Evolutionary conservation across 164 flowering plant genomes (phyloP).

Genomic region (Chloranthus sessilifolius): DNA sequence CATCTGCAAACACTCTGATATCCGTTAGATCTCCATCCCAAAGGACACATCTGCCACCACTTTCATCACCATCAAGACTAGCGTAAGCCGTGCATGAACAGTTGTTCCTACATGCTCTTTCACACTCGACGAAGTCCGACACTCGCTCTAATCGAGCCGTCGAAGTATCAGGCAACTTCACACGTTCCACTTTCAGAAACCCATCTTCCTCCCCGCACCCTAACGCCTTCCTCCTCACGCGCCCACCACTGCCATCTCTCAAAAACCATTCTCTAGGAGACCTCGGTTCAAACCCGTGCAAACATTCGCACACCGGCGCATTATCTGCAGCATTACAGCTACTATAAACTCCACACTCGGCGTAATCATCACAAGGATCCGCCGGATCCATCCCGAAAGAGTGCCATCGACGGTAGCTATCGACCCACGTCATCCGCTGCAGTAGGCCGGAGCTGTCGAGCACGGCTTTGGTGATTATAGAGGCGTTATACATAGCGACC

Average conservation of each 20-base stretch:
- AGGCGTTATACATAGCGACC: background rate
- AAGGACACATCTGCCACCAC: background rate
- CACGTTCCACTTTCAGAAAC: constrained; percentile 2
- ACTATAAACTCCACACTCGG: constrained; percentile 30
- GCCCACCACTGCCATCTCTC: constrained; percentile 22
- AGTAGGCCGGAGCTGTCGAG: background rate
- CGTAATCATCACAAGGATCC: constrained; percentile 22
- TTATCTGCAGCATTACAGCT: constrained; percentile 17
- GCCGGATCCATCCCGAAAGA: background rate
- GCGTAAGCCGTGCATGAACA: constrained; percentile 29
- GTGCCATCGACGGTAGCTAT: constrained; percentile 8
- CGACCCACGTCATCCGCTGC: constrained; percentile 9
- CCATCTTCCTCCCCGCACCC: constrained; percentile 16
- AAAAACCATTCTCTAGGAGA: constrained; percentile 16
- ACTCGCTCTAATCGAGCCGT: background rate
- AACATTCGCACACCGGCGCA: constrained; percentile 27
- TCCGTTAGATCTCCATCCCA: background rate
- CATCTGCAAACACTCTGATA: background rate
- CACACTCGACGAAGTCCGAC: constrained; percentile 6
- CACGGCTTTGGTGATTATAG: background rate
- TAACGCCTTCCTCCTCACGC: constrained; percentile 10
- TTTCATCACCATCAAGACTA: background rate
- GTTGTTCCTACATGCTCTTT: constrained; percentile 12
- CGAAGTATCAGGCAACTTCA: constrained; percentile 21
- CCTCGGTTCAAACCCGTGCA: constrained; percentile 31